Conservation (phyloP, 768 basidiomycete species). For the Podaxis rugospora region DNA sequence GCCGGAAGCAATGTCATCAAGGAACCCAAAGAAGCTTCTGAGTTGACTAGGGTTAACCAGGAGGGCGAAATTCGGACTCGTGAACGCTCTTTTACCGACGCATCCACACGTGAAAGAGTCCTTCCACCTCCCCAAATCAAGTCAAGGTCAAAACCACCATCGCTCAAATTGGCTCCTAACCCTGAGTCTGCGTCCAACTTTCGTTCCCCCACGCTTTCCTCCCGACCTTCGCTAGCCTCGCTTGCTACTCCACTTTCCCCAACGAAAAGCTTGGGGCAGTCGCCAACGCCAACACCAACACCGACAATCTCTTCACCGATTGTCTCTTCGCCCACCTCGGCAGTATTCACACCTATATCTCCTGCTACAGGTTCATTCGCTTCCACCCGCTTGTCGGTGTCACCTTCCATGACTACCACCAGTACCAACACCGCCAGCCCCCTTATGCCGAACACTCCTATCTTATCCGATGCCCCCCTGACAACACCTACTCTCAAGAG, state of each 20-base stretch:
- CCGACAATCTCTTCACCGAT: background rate
- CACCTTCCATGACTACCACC: conserved; percentile 6
- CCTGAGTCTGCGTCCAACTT: background rate
- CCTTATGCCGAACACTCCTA: conserved; percentile 2
- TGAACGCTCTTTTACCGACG: background rate
- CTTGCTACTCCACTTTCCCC: background rate
- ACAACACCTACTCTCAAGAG: conserved; percentile 1
- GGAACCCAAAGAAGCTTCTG: background rate
- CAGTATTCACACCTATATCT: background rate
- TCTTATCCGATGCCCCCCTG: background rate
- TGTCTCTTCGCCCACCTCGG: background rate
- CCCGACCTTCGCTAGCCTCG: background rate
- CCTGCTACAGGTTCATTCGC: background rate
- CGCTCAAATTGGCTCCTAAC: background rate
- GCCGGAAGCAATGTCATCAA: background rate
- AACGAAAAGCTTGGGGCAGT: background rate
- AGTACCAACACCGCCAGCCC: conserved; percentile 6
- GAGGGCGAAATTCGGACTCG: background rate
- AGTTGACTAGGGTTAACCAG: background rate
- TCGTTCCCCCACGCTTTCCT: conserved; percentile 4
- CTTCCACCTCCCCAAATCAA: background rate
- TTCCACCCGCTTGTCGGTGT: background rate
- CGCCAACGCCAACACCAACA: background rate
- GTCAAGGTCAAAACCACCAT: conserved; percentile 3
- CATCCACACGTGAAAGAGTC: background rate